phyloP scores from a whole-genome alignment of 139 green algal species.

The Chlamydomonas schloesseri region DNA sequence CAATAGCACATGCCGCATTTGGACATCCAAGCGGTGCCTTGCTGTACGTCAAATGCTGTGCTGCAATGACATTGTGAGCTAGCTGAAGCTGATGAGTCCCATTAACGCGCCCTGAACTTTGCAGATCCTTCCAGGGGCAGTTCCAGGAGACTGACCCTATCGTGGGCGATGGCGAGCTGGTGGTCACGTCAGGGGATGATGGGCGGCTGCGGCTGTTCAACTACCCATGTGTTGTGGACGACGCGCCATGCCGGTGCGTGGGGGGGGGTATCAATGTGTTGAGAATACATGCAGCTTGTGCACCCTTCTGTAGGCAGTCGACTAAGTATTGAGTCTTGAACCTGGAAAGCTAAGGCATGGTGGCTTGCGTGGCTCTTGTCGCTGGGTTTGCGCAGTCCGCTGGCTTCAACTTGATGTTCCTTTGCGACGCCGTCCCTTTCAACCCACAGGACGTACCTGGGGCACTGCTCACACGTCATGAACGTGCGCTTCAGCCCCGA shows the following conservation, averaged over 20 bases:
- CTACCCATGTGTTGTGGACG: slow-evolving; percentile 74
- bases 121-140: slow-evolving; percentile 51
- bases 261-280: neutral
- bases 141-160: slow-evolving; percentile 56
- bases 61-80: too few species aligned
- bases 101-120: neutral
- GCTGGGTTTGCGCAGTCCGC: too few species aligned
- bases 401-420: too few species aligned
- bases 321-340: too few species aligned
- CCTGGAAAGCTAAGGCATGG: too few species aligned
- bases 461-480: slow-evolving; percentile 80
- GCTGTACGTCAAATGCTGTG: too few species aligned
- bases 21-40: too few species aligned
- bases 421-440: too few species aligned
- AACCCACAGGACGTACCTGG: slow-evolving; percentile 57
- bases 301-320: too few species aligned
- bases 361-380: too few species aligned
- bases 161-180: slow-evolving; percentile 42
- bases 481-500: slow-evolving; percentile 68
- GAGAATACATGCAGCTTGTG: neutral
- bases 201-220: slow-evolving; percentile 67
- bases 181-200: slow-evolving; percentile 63
- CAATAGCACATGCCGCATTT: neutral
- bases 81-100: too few species aligned
- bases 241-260: slow-evolving; percentile 63